A percentile compares a stretch with the other conserved stretches of the same genome.
Conservation (phyloP, 495 filamentous ascomycete species). For the Staphylotrichum tortipilum region DNA sequence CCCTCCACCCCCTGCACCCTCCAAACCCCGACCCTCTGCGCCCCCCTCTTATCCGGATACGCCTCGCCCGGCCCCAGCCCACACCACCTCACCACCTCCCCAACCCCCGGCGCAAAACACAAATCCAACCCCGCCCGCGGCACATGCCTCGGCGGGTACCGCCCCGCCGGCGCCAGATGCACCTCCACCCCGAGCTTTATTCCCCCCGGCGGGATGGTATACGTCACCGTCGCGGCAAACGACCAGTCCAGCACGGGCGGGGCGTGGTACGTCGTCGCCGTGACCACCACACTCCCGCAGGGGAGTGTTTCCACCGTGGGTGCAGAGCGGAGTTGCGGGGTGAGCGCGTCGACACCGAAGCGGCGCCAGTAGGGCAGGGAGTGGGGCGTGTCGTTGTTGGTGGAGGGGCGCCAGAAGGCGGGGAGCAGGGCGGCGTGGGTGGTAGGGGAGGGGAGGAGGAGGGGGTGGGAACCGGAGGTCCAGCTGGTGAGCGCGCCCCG, state of each 20-base stretch:
- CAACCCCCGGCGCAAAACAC: slow-evolving; percentile 31
- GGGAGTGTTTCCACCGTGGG: slow-evolving; percentile 24
- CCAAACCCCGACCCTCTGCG: slow-evolving; percentile 47
- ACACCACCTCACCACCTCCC: slow-evolving; percentile 43
- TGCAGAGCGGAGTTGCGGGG: slow-evolving; percentile 36
- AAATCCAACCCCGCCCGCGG: slow-evolving; percentile 49
- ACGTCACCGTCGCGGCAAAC: slow-evolving; percentile 38
- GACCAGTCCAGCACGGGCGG: slow-evolving; percentile 53
- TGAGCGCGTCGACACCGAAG: slow-evolving; percentile 25
- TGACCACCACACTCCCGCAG: too few relatives aligned
- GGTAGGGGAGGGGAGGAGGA: slow-evolving; percentile 30
- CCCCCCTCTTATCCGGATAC: slow-evolving; percentile 52
- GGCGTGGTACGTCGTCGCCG: slow-evolving; percentile 28
- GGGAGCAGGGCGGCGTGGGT: slow-evolving; percentile 31
- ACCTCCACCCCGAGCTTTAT: slow-evolving; percentile 37
- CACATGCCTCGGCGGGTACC: slow-evolving; percentile 34
- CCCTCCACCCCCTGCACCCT: too few relatives aligned
- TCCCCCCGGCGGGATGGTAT: slow-evolving; percentile 41
- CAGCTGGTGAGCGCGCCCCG: slow-evolving; percentile 34
- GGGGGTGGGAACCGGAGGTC: slow-evolving; percentile 9
- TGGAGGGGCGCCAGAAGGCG: slow-evolving; percentile 40
- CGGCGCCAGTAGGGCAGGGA: slow-evolving; percentile 34
- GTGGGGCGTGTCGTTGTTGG: slow-evolving; percentile 49
- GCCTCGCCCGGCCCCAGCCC: slow-evolving; percentile 57
- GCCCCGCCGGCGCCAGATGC: slow-evolving; percentile 27